These are phyloP conservation scores for Orbilia javanica DNA, from an alignment of 2,329 filamentous ascomycete species.

Conservation along the genomic window DNA sequence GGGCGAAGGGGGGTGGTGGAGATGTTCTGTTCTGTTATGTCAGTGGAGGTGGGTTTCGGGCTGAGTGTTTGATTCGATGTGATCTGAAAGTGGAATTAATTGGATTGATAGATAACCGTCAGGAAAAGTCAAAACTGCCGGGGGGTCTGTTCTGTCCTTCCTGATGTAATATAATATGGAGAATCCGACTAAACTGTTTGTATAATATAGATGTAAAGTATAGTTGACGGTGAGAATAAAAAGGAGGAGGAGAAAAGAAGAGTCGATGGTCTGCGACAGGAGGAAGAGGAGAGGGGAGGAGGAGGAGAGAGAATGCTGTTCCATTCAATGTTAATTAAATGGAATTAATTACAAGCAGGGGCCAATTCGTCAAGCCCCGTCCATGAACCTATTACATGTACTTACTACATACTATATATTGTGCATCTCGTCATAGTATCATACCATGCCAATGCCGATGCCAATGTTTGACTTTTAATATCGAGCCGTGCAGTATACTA, in stretches of 20 bases:
- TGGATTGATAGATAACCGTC: constrained; percentile 24
- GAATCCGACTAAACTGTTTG: too few species aligned
- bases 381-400: too few species aligned
- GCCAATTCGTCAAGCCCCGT: neutral
- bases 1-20: neutral
- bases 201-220: too few species aligned
- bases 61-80: constrained; percentile 21
- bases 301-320: neutral
- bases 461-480: too few species aligned
- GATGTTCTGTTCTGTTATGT: too few species aligned
- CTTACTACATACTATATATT: too few species aligned
- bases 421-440: neutral
- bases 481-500: too few species aligned
- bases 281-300: neutral
- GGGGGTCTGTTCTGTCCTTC: neutral
- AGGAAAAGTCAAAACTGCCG: neutral
- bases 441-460: neutral
- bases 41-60: constrained; percentile 37
- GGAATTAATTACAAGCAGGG: neutral
- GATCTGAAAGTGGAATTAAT: too few species aligned
- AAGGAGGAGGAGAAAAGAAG: neutral
- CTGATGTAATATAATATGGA: neutral
- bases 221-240: too few species aligned
- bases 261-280: neutral
- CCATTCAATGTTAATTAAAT: neutral